Percentiles rank a stretch among this genome's conserved stretches.
Evolutionary conservation across 2,329 filamentous ascomycete species (phyloP).

Genomic region (Colletotrichum melonis): DNA sequence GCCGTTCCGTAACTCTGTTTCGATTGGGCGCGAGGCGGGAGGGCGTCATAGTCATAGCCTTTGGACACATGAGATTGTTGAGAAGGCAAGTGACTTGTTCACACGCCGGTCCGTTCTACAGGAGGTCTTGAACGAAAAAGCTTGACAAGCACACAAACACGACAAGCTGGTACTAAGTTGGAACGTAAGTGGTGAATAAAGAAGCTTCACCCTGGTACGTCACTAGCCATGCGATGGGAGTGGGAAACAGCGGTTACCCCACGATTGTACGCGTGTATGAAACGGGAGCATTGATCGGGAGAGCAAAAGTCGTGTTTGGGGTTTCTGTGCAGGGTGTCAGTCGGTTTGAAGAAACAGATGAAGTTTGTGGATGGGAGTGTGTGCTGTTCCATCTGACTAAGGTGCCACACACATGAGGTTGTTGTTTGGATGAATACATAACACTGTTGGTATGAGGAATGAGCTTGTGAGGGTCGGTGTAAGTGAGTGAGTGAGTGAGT

Average conservation of each 20-base stretch:
- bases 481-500: not conserved
- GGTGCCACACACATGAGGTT: not conserved
- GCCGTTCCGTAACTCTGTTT: conserved; percentile 6
- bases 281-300: conserved; percentile 35
- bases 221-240: conserved; percentile 4
- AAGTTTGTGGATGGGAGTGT: not conserved
- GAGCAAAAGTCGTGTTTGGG: conserved; percentile 28
- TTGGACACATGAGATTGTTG: not conserved
- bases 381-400: not conserved
- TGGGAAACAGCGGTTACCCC: conserved; percentile 3
- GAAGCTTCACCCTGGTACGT: conserved; percentile 11
- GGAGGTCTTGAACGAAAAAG: not conserved
- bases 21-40: not conserved
- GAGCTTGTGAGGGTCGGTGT: not conserved
- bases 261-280: conserved; percentile 19
- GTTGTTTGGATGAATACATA: not conserved
- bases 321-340: conserved; percentile 19
- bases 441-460: not conserved
- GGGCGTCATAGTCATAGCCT: not conserved
- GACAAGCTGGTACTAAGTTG: not conserved
- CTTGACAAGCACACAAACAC: not conserved
- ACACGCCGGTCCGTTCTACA: not conserved
- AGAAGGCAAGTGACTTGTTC: not conserved
- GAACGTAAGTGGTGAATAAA: not conserved
- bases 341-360: not conserved